phyloP scores from a whole-genome alignment of 2,329 filamentous ascomycete genomes.

The Xylaria sp. region DNA sequence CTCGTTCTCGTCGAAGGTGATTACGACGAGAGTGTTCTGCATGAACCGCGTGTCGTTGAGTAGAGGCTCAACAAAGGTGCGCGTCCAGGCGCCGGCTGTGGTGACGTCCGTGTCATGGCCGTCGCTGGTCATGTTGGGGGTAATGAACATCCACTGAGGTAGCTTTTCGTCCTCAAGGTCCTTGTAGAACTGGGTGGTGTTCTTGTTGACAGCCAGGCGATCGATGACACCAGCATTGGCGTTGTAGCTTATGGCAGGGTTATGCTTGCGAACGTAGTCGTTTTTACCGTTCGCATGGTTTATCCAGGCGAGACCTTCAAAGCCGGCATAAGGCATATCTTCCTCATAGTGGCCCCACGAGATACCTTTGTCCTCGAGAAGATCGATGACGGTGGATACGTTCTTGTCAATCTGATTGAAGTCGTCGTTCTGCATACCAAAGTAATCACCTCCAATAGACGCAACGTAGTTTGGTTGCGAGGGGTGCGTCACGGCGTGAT shows the following conservation, averaged over 20 bases:
- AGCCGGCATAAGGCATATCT: constrained; percentile 80
- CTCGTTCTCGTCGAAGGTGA: constrained; percentile 85
- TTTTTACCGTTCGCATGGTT: constrained; percentile 75
- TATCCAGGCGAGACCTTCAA: constrained; percentile 70
- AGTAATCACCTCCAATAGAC: constrained; percentile 75
- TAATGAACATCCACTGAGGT: constrained; percentile 79
- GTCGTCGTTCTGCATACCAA: constrained; percentile 76
- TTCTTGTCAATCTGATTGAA: constrained; percentile 69
- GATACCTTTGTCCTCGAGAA: constrained; percentile 73
- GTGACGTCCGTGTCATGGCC: constrained; percentile 80
- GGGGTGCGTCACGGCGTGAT: constrained; percentile 75
- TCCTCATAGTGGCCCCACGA: constrained; percentile 81
- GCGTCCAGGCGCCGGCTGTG: constrained; percentile 74
- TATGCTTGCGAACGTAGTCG: constrained; percentile 87
- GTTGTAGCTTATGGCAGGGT: constrained; percentile 74
- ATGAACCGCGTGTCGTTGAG: constrained; percentile 77
- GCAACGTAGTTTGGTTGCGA: constrained; percentile 82
- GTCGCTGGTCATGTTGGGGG: constrained; percentile 80
- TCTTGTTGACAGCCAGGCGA: constrained; percentile 78
- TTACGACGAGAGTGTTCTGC: constrained; percentile 77
- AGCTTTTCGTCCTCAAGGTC: constrained; percentile 73
- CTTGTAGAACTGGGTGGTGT: constrained; percentile 73
- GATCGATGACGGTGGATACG: constrained; percentile 74
- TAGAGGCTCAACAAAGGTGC: constrained; percentile 75
- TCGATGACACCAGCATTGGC: constrained; percentile 68